Evolutionary conservation across 2,329 filamentous ascomycete species (phyloP).

Genomic region (Thermomyces lanuginosus): DNA sequence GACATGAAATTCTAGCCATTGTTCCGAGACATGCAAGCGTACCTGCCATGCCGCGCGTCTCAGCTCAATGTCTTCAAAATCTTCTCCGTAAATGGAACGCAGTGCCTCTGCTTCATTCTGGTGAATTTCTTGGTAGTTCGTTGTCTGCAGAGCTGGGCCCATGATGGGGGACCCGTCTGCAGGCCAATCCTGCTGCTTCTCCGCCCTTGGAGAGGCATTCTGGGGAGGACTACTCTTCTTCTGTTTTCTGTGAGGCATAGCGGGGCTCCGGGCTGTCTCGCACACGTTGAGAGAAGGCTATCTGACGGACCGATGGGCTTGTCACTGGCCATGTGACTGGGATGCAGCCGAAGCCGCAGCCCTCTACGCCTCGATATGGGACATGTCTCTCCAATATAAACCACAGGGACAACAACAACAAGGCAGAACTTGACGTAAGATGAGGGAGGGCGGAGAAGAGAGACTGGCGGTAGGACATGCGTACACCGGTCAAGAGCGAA

Average conservation of each 20-base stretch:
- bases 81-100: constrained; percentile 75
- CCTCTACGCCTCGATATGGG: constrained; percentile 18
- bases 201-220: constrained; percentile 18
- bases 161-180: constrained; percentile 14
- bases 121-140: constrained; percentile 69
- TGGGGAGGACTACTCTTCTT: constrained; percentile 21
- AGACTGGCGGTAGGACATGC: no score
- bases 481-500: no score
- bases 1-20: not conserved
- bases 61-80: constrained; percentile 60
- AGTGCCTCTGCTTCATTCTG: constrained; percentile 74
- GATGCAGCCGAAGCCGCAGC: constrained; percentile 29
- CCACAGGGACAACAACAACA: constrained; percentile 1
- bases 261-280: constrained; percentile 21
- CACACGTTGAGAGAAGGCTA: constrained; percentile 6
- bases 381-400: constrained; percentile 13
- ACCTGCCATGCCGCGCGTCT: constrained; percentile 71
- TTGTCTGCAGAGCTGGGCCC: constrained; percentile 21
- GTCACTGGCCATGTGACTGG: constrained; percentile 18
- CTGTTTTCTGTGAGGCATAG: constrained; percentile 32
- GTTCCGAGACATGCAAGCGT: constrained; percentile 14
- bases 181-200: constrained; percentile 25
- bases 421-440: no score
- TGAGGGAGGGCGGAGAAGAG: no score
- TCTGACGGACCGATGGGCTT: constrained; percentile 11